A percentile compares a stretch with the other conserved stretches of the same genome.
phyloP scores from a whole-genome alignment of 306 rosid species.

The Sophora flavescens region DNA sequence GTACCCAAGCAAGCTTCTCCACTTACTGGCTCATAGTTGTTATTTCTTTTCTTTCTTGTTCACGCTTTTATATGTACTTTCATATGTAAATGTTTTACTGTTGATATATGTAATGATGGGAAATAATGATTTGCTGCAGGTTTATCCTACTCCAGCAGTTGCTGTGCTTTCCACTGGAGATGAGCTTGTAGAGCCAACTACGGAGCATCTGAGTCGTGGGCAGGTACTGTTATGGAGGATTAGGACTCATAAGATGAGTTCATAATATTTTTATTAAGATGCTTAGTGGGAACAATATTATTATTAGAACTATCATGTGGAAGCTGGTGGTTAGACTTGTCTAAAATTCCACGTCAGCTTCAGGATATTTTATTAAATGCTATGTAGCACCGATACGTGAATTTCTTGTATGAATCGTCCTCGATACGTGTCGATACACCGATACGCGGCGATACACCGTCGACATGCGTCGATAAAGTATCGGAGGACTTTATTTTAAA shows the following conservation, averaged over 20 bases:
- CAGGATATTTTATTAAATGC: not conserved
- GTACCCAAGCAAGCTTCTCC: conserved; percentile 31
- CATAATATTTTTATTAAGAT: not conserved
- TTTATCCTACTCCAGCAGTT: conserved; percentile 71
- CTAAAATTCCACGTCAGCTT: conserved; percentile 17
- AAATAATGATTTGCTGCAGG: conserved; percentile 60
- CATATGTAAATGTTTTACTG: no score
- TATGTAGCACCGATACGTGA: no score
- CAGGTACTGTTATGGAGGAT: conserved; percentile 66
- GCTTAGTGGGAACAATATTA: conserved; percentile 5
- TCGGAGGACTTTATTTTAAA: no score
- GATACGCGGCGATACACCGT: no score
- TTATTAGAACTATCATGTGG: conserved; percentile 28
- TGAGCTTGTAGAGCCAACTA: conserved; percentile 86
- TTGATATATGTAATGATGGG: no score
- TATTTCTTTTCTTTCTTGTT: no score
- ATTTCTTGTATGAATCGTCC: no score
- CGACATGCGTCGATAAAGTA: no score
- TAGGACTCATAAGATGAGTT: conserved; percentile 7
- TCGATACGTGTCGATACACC: no score
- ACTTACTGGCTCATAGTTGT: no score
- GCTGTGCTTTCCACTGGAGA: conserved; percentile 96
- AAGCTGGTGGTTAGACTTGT: conserved; percentile 26
- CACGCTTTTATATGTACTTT: no score
- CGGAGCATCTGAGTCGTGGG: conserved; percentile 67